Evolutionary conservation across 2,329 filamentous ascomycete species (phyloP).

Genomic region (Xylaria multiplex): DNA sequence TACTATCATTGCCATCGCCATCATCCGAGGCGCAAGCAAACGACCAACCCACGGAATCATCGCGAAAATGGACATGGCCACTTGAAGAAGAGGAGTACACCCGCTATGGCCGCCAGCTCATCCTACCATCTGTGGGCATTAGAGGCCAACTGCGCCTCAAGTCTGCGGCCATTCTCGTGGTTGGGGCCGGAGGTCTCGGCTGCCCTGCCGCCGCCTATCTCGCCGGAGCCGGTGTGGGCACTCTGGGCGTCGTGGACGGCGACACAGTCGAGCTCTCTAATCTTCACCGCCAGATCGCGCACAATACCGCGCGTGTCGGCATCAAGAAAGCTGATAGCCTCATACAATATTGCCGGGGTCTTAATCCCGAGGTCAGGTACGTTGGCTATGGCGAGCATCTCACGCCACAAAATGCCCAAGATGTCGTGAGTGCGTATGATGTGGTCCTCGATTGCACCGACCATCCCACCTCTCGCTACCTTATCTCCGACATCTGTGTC

Average conservation of each 20-base stretch:
- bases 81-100: constrained; percentile 78
- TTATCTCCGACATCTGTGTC: constrained; percentile 91
- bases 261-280: constrained; percentile 91
- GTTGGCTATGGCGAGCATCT: constrained; percentile 71
- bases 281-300: constrained; percentile 89
- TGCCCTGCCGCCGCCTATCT: constrained; percentile 95
- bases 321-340: constrained; percentile 84
- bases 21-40: constrained; percentile 12
- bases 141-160: constrained; percentile 80
- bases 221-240: constrained; percentile 86
- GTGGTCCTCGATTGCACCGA: constrained; percentile 95
- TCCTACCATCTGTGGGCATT: constrained; percentile 83
- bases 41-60: neutral
- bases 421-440: constrained; percentile 77
- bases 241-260: constrained; percentile 84
- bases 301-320: constrained; percentile 76
- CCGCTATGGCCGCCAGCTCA: constrained; percentile 90
- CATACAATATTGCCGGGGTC: constrained; percentile 61
- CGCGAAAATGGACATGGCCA: constrained; percentile 68
- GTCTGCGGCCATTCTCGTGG: constrained; percentile 76
- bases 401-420: constrained; percentile 72
- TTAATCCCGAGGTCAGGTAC: constrained; percentile 79
- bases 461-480: constrained; percentile 88
- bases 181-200: constrained; percentile 89
- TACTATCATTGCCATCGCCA: constrained; percentile 28